Evolutionary conservation across 208 protist species (phyloP), one percentile per base, ranked within the genome.

Genomic region (Leishmania martiniquensis): DNA sequence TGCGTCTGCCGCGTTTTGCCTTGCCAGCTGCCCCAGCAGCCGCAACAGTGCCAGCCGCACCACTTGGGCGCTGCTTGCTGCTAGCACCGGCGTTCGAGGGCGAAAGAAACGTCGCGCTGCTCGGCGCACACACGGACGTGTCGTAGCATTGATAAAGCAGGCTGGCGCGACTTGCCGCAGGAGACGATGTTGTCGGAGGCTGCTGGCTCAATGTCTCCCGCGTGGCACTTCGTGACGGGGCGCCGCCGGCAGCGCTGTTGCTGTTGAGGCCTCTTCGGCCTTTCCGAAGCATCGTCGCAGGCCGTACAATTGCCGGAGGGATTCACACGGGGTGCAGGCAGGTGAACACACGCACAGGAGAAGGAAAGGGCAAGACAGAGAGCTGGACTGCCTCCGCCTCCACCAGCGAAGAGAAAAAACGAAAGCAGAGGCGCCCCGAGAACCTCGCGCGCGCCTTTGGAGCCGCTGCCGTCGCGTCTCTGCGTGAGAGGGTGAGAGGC

Each of bases 121-220:
- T 60, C 29, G 57, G 51, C 29, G 54, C 72, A 29, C 20, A 52
- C 29, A 42, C 52, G 10, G 44, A 52, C 34, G 55, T 22, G 51
- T 75, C 72, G 39, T 75, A 75, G 72, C 47, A 65, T 22, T 75
- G 72, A 52, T 63, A 75, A 12, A 75, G 51, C 52, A 37, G 57
- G 32, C 39, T 62, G 32, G 70, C 47, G 32, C 70, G 70, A 44
- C 4, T 74, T 29, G 32, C 32, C 10, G 70, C 47, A 29, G 45
- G 70, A 4, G 70, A 42, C 70, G 45, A 17, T 51, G 17, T 34
- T 13, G 54, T 32, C 37, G 55, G 54, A 15, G 54, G 17, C 20
- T 22, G 47, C 0, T 49, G 72, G 34, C 13, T 55, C 39, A 37
- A 75, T n/a, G n/a, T 34, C 10, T 60, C 70, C 51, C 70, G 70